Base-by-base conservation (phyloP, 2,329 filamentous ascomycete species). In the Beauveria sp. region DNA sequence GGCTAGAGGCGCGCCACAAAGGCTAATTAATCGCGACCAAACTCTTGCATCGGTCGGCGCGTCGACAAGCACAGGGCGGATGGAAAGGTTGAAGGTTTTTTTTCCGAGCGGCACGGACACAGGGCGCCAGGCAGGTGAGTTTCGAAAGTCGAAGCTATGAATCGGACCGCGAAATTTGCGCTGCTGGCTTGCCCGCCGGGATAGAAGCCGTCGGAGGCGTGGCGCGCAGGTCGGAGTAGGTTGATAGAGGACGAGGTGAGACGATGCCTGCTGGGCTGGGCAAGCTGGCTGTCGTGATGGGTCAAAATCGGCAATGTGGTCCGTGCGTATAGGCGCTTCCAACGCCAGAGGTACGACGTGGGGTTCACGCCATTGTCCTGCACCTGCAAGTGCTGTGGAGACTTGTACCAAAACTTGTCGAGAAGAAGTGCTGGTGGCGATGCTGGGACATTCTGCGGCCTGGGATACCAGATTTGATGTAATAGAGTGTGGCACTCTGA, bases 101-200 rank as follows among this genome's bases (percentile, higher is more conserved):
- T 16, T 40, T 14, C 26, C 14, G 55, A 22, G 30, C 18, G 46
- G 24, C 47, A 24, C 55, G 43, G 55, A 46, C 54, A 56, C 48
- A 22, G 54, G 43, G 43, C 54, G 40, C 30, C 43, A 50, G 44
- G 55, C 44, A 59, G 37, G 47, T 9, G 41, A 43, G 14, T 22
- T 22, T 50, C 44, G 37, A 20, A 14, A 28, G 7, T 41, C 44
- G 43, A 8, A 8, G 34, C 44, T 41, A 16, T 26, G 20, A 20
- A 43, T 56, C 55, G 61, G 62, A 61, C 61, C 64, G 59, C 63
- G 63, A 54, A 50, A 55, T 50, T 56, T 62, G 64, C 62, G 61
- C 65, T 60, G 43, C 55, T 64, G 59, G 60, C 64, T 64, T 61
- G 58, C 63, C 61, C 46, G 47, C 59, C 60, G 47, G 53, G 30